These are phyloP conservation scores for Purshia tridentata DNA, from an alignment of 306 rosid genomes.

Conservation along the genomic window DNA sequence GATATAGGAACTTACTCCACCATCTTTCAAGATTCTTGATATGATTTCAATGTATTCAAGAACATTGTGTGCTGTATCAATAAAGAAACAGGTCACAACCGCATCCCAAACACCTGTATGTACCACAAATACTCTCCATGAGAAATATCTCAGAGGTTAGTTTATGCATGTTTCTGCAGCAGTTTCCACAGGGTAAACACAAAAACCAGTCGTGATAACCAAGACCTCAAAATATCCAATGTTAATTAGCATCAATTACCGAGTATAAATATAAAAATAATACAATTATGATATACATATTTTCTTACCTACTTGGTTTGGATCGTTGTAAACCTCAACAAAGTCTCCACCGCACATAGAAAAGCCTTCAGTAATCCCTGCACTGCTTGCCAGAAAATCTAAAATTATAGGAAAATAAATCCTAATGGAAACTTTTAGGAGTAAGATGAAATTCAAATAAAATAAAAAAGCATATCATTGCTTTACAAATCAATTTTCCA, in stretches of 20 bases:
- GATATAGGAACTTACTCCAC: conserved; percentile 74
- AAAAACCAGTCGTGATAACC: too few species aligned
- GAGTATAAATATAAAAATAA: not conserved
- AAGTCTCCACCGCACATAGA: conserved; percentile 99
- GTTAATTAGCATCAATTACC: not conserved
- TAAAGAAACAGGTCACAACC: conserved; percentile 92
- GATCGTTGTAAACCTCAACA: conserved; percentile 82
- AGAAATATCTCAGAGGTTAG: conserved; percentile 25
- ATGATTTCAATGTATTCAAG: conserved; percentile 88
- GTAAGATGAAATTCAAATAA: not conserved
- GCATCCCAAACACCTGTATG: conserved; percentile 93
- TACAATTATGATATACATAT: not conserved
- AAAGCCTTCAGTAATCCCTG: conserved; percentile 96
- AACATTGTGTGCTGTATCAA: conserved; percentile 91
- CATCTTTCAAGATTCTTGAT: conserved; percentile 78
- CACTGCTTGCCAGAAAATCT: conserved; percentile 52
- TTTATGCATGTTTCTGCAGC: conserved; percentile 2
- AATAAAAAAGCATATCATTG: not conserved
- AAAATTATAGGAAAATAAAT: not conserved
- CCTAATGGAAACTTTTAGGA: conserved; percentile 1
- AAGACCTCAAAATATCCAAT: not conserved
- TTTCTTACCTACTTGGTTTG: conserved; percentile 73
- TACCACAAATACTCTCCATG: conserved; percentile 26
- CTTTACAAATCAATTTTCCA: not conserved
- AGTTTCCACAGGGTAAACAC: not conserved